Base-by-base conservation (phyloP, 805 yeast species). In the Saccharomycopsis fermentans region DNA sequence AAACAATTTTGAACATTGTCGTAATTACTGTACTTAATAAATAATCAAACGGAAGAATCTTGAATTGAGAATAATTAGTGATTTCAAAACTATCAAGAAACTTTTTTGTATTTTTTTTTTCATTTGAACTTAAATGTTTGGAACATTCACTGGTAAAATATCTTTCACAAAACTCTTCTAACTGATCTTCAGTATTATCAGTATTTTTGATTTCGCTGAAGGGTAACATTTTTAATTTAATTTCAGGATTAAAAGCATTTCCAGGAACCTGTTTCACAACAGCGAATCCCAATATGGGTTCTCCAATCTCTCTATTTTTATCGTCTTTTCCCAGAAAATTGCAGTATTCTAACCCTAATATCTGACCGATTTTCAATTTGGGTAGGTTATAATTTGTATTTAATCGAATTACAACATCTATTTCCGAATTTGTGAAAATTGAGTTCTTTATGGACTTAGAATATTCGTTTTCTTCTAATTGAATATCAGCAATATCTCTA, bases 361-460 rank as follows among this genome's bases (percentile, higher is more conserved):
- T 35, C 48, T 62, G 64, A 6, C 43, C 55, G 11, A 54, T 57
- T 32, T 53, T 55, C 2, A 62, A 50, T 5, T 55, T 27, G 9
- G 64, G 64, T 32, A 62, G 47, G 48, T 52, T 55, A 34, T 62
- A 56, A 37, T 62, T 62, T 8, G 63, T 62, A 48, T 62, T 62
- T 17, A 62, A 52, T 47, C 64, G 37, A 12, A 62, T 50, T 4
- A 51, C 37, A 8, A 55, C 54, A 36, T 47, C 50, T 4, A 36
- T 50, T 21, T 37, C 40, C 12, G 50, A 43, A 43, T 43, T 29
- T 43, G 35, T 43, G n/a, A 43, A 43, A 43, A 43, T 43, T 9
- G 50, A 43, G 24, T 43, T 21, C 29, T 6, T 43, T 21, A 43
- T 43, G 50, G 50, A 43, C 14, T 43, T 43, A n/a, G 16, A 43